A percentile compares a stretch with the other conserved stretches of the same genome.
phyloP scores from a whole-genome alignment of 139 green algal genomes.

The Trebouxia sp. region DNA sequence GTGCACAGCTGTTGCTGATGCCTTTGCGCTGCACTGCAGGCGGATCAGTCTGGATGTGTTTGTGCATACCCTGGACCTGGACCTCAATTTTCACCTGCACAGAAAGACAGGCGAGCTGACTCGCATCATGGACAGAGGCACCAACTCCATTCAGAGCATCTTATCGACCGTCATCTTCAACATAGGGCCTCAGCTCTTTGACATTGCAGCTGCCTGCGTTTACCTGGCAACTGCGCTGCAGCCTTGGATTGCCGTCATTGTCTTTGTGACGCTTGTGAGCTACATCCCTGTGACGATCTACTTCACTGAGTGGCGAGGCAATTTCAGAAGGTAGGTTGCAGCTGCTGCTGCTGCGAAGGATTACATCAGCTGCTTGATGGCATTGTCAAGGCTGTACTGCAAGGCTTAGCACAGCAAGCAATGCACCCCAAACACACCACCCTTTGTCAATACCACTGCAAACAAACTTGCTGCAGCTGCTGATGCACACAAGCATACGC shows the following conservation, averaged over 20 bases:
- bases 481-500: neutral
- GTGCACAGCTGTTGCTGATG: no score
- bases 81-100: conserved; percentile 86
- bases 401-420: no score
- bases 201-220: conserved; percentile 73
- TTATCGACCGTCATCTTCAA: conserved; percentile 83
- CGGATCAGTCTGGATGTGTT: conserved; percentile 68
- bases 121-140: conserved; percentile 82
- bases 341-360: neutral
- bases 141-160: conserved; percentile 75
- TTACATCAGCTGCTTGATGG: neutral
- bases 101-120: conserved; percentile 85
- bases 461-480: no score
- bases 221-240: conserved; percentile 76
- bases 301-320: conserved; percentile 81
- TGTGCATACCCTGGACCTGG: conserved; percentile 71
- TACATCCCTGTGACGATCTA: conserved; percentile 92
- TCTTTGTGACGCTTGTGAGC: conserved; percentile 74
- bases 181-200: conserved; percentile 76
- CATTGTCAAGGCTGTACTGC: no score
- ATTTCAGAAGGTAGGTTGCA: conserved; percentile 60
- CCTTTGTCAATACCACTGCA: no score
- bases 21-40: no score
- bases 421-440: no score
- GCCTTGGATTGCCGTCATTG: conserved; percentile 77